These are phyloP conservation scores for Orbilia blumenaviensis DNA, from an alignment of 2,329 filamentous ascomycete species.

Conservation along the genomic window DNA sequence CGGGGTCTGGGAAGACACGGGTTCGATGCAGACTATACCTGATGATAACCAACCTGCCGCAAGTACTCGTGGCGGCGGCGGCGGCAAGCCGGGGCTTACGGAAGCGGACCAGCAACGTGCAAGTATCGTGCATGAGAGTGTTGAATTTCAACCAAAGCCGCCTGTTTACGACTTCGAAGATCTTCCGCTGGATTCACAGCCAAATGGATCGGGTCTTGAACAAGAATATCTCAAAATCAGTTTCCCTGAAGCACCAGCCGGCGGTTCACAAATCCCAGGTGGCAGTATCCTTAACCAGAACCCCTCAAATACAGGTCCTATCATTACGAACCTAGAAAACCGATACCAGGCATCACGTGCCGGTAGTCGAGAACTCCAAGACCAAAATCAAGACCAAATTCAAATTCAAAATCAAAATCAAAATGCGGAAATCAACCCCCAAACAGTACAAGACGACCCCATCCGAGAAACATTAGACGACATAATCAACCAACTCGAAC, in stretches of 20 bases:
- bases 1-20: background rate
- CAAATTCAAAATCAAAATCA: no score
- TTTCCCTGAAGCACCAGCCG: background rate
- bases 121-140: background rate
- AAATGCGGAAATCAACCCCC: no score
- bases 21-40: background rate
- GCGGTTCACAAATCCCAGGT: background rate
- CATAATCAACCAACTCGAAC: background rate
- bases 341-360: background rate
- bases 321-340: background rate
- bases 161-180: background rate
- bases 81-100: no score
- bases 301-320: background rate
- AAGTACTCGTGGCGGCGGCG: no score
- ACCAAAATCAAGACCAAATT: background rate
- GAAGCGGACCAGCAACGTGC: background rate
- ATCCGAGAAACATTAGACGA: background rate
- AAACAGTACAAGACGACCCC: background rate
- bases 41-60: background rate
- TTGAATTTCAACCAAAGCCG: background rate
- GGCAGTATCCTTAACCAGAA: background rate
- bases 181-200: background rate
- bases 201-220: background rate
- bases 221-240: background rate
- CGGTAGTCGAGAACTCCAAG: background rate